A percentile compares a stretch with the other conserved stretches of the same genome.
Conservation (phyloP, 2,329 filamentous ascomycete genomes). For the Hypomyces rosellus region DNA sequence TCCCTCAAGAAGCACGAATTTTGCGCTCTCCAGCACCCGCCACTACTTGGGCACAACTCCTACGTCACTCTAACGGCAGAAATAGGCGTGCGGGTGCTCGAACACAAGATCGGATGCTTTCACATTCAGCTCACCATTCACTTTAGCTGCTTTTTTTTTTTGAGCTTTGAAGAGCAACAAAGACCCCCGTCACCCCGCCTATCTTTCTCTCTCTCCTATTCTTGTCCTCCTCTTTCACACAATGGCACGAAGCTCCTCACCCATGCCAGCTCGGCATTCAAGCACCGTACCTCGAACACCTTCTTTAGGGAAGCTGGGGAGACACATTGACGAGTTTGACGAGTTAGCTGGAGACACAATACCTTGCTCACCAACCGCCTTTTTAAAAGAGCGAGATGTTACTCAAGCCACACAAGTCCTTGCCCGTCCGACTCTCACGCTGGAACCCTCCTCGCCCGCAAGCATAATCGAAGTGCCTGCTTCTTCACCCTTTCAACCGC, state of each 20-base stretch:
- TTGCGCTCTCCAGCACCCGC: constrained; percentile 11
- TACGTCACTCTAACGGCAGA: constrained; percentile 4
- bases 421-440: constrained; percentile 30
- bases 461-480: constrained; percentile 70
- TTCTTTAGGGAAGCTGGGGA: constrained; percentile 19
- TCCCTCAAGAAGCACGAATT: constrained; percentile 3
- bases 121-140: constrained; percentile 5
- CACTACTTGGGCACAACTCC: not conserved
- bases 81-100: constrained; percentile 4
- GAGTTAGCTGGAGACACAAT: constrained; percentile 41
- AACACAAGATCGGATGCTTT: not conserved
- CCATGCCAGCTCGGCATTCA: constrained; percentile 25
- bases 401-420: constrained; percentile 46
- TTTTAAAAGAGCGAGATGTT: constrained; percentile 24
- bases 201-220: constrained; percentile 5
- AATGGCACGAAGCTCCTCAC: constrained; percentile 27
- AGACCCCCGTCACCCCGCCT: constrained; percentile 5
- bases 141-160: constrained; percentile 3
- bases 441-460: constrained; percentile 36
- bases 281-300: constrained; percentile 23
- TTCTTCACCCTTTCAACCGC: constrained; percentile 66
- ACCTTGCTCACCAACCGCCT: constrained; percentile 35
- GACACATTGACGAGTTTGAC: constrained; percentile 33
- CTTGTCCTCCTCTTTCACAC: constrained; percentile 4
- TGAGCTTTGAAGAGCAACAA: constrained; percentile 11